Evolutionary conservation across 768 basidiomycete genomes (phyloP), one percentile per base, ranked within the genome.

Genomic region (Agaricus blazei): DNA sequence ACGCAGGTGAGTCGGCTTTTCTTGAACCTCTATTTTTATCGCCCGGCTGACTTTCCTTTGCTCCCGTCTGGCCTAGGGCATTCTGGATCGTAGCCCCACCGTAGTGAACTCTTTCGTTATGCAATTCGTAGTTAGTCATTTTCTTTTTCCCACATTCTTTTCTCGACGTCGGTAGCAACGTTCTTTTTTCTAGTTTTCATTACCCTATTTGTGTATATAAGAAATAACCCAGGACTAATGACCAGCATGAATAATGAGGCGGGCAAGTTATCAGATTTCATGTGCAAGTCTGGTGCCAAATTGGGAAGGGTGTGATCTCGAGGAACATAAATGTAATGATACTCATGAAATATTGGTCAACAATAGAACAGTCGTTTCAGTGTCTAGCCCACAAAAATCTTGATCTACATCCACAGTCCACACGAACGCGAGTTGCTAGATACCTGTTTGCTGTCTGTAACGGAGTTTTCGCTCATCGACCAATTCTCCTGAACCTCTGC

Each of bases 71-170:
- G 19, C 19, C 19, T 19, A 19, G 19, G 19, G 19, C 23, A 27
- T n/a, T 26, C 9, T 45, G 19, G 7, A 23, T 29, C 9, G 23
- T 5, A 19, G 45, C 52, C 26, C 38, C 23, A 45, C 42, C 15
- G 14, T 28, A 54, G 36, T 24, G 37, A 40, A 42, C 37, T 46
- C 47, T 19, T 19, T 55, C 46, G 54, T 48, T 46, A 37, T 55
- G 47, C 54, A 55, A 48, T 43, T 42, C 54, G 54, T 55, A 55
- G 54, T 38, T 48, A 42, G 54, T 48, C 40, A 40, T 55, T 42
- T 31, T 14, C 27, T 41, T 26, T 31, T 19, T 19, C 24, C 28
- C 28, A 31, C 36, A 45, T 15, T 47, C 26, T 43, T 29, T 47
- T 40, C 54, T 41, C 40, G 42, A 55, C 28, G 29, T 29, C 4